Percentiles rank a stretch among this genome's conserved stretches.
Conservation (phyloP, 768 basidiomycete genomes). For the Mycena sanguinolenta region DNA sequence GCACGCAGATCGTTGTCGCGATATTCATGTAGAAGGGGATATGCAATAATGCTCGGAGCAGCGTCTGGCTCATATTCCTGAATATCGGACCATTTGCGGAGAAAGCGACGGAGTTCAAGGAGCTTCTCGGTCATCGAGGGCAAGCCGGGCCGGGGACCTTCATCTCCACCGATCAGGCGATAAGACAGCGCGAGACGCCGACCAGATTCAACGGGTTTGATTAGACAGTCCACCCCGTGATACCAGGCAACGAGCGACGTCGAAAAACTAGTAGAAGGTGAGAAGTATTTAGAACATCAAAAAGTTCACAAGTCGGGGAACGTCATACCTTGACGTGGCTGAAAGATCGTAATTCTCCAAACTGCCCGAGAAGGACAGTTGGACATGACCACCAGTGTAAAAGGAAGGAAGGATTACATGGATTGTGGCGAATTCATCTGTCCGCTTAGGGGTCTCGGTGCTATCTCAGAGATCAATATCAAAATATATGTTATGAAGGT, state of each 20-base stretch:
- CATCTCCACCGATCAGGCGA: conserved; percentile 22
- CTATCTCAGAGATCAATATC: conserved; percentile 10
- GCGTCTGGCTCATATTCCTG: conserved; percentile 34
- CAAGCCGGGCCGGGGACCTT: conserved; percentile 26
- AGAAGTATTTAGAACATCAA: conserved; percentile 15
- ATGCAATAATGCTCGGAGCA: conserved; percentile 33
- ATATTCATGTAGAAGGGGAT: conserved; percentile 32
- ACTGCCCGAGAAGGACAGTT: conserved; percentile 32
- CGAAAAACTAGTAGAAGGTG: conserved; percentile 26
- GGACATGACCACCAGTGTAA: conserved; percentile 35
- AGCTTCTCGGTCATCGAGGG: conserved; percentile 36
- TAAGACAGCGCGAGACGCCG: conserved; percentile 37
- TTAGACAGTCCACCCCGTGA: conserved; percentile 34
- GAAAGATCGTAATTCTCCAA: conserved; percentile 36
- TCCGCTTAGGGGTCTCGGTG: conserved; percentile 20
- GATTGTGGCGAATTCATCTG: conserved; percentile 32
- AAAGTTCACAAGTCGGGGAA: background rate
- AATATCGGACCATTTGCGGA: conserved; percentile 35
- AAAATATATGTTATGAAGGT: background rate
- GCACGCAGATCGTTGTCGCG: conserved; percentile 35
- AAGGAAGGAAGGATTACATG: conserved; percentile 36
- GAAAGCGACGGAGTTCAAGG: conserved; percentile 29
- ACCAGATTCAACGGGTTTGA: conserved; percentile 36
- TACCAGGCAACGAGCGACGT: conserved; percentile 37
- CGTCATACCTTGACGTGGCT: conserved; percentile 32